Base-by-base conservation (phyloP, 2,329 filamentous ascomycete species). In the Penicillium sp. region DNA sequence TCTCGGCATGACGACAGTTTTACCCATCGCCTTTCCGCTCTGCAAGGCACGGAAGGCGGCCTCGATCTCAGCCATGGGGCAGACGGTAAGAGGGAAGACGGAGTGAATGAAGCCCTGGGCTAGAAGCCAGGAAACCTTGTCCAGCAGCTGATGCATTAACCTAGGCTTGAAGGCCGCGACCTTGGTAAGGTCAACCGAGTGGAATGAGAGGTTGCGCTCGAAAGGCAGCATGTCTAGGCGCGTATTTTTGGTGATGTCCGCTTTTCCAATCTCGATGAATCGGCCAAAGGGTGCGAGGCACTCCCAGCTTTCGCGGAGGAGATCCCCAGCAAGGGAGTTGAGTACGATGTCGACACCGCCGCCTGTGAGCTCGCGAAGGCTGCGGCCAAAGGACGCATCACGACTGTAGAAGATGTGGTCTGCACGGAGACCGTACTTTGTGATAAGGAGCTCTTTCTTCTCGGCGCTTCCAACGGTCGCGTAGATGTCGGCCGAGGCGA, bases 231-330 rank as follows among this genome's bases (percentile, higher is more conserved):
- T 26, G 24, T 26, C 24, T 7, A 26, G 4, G 4, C 24, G 24
- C 4, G 24, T 26, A 6, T 26, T 26, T 6, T 26, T 26, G 4
- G 24, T 26, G 4, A 66, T 64, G 49, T 66, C 64, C 3, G 55
- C 54, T 45, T 66, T 65, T 7, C 67, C 67, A 43, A 71, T 63
- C 39, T 66, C 61, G 8, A 64, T 24, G 21, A 64, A 63, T 1
- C 58, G 53, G 19, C 61, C 62, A 19, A 62, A 64, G 2, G 56
- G 52, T 0, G 57, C 59, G 15, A 64, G 32, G 17, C 55, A 60
- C 31, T 62, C 55, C 56, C 58, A 64, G 6, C 56, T 60, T 17
- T 54, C 56, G 1, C 53, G 57, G 1, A 64, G 54, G 8, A 60
- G 46, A 17, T 58, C 54, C 6, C 61, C 59, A 2, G 56, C 47